Base-by-base conservation (phyloP, 192 early-diverging fungal species). In the Lobosporangium transversale region DNA sequence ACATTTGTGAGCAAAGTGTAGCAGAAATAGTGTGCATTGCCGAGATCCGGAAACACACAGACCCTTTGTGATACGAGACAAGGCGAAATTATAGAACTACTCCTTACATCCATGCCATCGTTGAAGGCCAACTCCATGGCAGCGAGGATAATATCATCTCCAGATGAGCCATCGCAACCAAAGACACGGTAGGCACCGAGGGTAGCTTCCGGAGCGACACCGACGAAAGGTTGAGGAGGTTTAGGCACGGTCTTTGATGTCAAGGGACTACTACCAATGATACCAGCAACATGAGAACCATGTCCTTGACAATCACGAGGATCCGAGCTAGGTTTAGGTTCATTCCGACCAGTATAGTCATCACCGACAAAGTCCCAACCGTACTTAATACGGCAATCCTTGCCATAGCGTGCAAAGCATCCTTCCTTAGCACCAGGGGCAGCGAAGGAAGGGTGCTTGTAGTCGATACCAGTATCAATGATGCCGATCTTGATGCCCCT, bases 141-240 rank as follows among this genome's bases (percentile, higher is more conserved):
- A 53, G 89, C 81, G 35, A 94, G 86, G 33, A 97, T 86, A 44
- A 95, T 62, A 58, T 94, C 94, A 26, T 86, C 84, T 23, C 83
- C 80, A 15, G 86, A 80, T 40, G 74, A 71, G 57, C 89, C 88
- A 55, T 81, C 81, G 79, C 94, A 96, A 30, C 93, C 92, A 78
- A 94, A 92, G 45, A 96, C 83, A 71, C 95, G 85, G 85, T 93
- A 97, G 15, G 85, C 86, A 17, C 91, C 91, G 35, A 96, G 79
- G 12, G 84, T 92, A 48, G 88, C 80, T 43, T 87, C 88, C 0
- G 96, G 96, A n/a, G 95, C 96, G 32, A 95, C 92, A 66, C 96
- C 96, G 24, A 69, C 79, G 57, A 91, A 85, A 33, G n/a, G n/a
- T n/a, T n/a, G n/a, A n/a, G n/a, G n/a, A n/a, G n/a, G n/a, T n/a